Base-by-base conservation (phyloP, 2,329 filamentous ascomycete species). In the Neopestalotiopsis sp. region DNA sequence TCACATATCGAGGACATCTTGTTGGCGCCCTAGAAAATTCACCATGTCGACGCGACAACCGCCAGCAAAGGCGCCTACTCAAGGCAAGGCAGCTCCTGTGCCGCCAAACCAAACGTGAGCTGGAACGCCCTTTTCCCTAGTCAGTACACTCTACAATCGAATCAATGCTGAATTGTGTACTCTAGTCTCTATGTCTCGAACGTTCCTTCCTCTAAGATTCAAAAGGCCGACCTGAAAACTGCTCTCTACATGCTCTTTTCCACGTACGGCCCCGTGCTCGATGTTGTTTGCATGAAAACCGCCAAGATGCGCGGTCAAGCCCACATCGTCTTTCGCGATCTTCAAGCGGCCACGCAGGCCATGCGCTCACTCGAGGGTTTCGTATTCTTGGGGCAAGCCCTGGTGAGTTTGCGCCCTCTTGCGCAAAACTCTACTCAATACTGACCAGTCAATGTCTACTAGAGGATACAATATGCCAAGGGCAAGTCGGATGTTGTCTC, bases 291-390 rank as follows among this genome's bases (percentile, higher is more conserved):
- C 38, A 85, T 98, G 74, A 97, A 94, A 83, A 97, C 94, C 1
- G 86, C 87, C 79, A 94, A 94, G 83, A 98, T 98, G 95, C 92
- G 96, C 64, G 96, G 96, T 3, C 96, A 99, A 82, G 96, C 96
- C 71, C 96, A 98, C 77, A 85, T 99, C 70, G 92, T 96, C 14
- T 98, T 94, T 79, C 89, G 93, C 69, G 95, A 99, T 79, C 86
- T 95, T 42, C 92, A 97, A 73, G 90, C 94, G n/a, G 94, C 94
- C 65, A 97, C 95, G 30, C 94, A 97, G 78, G 96, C 96, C 1
- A 94, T 99, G 94, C 87, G 95, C 72, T 90, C 93, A 12, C 84
- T 98, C 62, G 92, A 98, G 74, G 94, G 93, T 2, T 93, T 94
- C 76, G 89, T 92, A 2, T 94, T 99, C 73, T 91, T 97, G 72